Evolutionary conservation across 78 protist genomes (phyloP), one percentile per base, ranked within the genome.

Genomic region (Chrysochromulina parva): DNA sequence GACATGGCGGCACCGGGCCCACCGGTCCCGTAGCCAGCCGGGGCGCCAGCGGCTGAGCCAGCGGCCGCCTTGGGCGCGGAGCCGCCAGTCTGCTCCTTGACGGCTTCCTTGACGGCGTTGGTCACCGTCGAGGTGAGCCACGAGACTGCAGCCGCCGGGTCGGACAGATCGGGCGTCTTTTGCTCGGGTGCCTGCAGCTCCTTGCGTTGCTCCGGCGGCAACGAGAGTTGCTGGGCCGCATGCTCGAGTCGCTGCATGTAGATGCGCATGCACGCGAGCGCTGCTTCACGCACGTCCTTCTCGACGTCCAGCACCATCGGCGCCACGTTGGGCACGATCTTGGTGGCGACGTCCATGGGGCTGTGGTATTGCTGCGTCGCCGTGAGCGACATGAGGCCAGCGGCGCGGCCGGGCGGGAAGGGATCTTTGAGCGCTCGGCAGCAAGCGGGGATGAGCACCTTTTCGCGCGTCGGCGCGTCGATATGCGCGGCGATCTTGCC

Each of bases 401-500:
- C 88, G 66, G 26, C 22, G 20, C 94, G 54, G 4, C 69, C 60
- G 19, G 71, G 95, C 73, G 52, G 13, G 88, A 94, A 94, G 16
- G 92, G 94, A 19, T 94, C 95, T 0, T 22, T 13, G 47, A 94
- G 88, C 47, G 91, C 38, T 17, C 95, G 53, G 26, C 48, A 0
- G 81, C 93, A 94, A 3, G 74, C 95, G 14, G 89, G 17, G 85
- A 91, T 57, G 9, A 94, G 86, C 38, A 85, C 78, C 48, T 54
- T 3, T 50, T 67, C 38, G 38, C 94, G 88, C 62, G 38, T 28
- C 54, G 2, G 5, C 55, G 7, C 85, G n/a, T 88, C 73, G 53
- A 94, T 24, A 57, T 59, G 19, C 24, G 47, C 47, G 19, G 93
- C 93, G 80, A 94, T 88, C 59, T 78, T 78, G 48, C 95, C 95